A percentile compares a stretch with the other conserved stretches of the same genome.
Evolutionary conservation across 352 stramenopile species (phyloP).

Genomic region (Pythium sp.): DNA sequence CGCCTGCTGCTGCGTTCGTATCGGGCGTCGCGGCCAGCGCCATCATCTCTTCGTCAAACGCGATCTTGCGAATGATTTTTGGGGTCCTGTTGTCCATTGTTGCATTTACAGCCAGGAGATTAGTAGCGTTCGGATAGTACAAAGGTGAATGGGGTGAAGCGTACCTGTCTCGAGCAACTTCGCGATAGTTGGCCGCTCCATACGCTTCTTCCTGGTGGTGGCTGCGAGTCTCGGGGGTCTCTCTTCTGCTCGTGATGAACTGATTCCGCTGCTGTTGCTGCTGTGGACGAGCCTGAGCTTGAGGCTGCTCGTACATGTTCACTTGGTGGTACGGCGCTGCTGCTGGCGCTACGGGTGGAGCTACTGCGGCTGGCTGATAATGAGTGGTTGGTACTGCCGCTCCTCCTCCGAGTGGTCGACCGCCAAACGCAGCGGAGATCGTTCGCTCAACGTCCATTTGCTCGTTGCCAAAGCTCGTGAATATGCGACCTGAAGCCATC

Average conservation of each 20-base stretch:
- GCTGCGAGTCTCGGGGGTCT: background rate
- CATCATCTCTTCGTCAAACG: conserved; percentile 49
- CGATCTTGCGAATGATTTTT: conserved; percentile 35
- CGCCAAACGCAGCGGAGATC: conserved; percentile 19
- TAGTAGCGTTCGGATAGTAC: background rate
- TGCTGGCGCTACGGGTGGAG: background rate
- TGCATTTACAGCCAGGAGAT: background rate
- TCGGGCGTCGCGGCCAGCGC: conserved; percentile 24
- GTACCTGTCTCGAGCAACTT: conserved; percentile 12
- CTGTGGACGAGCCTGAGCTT: background rate
- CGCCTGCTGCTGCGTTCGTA: background rate
- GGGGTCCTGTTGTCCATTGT: conserved; percentile 22
- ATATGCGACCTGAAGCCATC: background rate
- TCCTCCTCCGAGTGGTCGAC: conserved; percentile 7
- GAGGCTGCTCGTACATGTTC: conserved; percentile 12
- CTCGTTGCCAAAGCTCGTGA: conserved; percentile 8
- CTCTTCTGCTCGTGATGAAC: conserved; percentile 6
- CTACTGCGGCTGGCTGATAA: conserved; percentile 2
- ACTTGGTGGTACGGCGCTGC: conserved; percentile 6
- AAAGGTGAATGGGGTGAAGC: background rate
- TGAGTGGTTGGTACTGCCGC: background rate
- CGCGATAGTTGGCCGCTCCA: conserved; percentile 10
- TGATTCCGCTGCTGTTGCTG: conserved; percentile 7
- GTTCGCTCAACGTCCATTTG: conserved; percentile 19
- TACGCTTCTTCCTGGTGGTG: background rate